phyloP scores from a whole-genome alignment of 2,329 filamentous ascomycete species.

The Sclerotinia sclerotiorum region DNA sequence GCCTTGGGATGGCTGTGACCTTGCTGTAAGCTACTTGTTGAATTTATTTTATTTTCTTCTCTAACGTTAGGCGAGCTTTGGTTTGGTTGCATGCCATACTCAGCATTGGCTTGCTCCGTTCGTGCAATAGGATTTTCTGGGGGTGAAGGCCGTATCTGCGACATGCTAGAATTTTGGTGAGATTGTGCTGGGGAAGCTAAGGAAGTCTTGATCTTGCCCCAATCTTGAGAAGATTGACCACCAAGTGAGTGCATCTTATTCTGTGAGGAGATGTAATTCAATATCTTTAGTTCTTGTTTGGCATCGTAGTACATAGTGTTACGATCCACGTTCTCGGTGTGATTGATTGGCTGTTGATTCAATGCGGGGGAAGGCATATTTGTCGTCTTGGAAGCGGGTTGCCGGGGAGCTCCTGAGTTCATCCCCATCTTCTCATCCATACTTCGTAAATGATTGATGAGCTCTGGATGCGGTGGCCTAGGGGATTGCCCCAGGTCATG shows the following conservation, averaged over 20 bases:
- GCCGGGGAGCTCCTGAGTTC: not conserved
- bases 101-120: not conserved
- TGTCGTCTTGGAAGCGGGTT: not conserved
- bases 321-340: not conserved
- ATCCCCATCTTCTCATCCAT: slow-evolving; percentile 8
- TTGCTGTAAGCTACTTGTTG: not conserved
- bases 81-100: not conserved
- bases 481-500: not conserved
- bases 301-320: not conserved
- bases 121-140: not conserved
- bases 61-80: not conserved
- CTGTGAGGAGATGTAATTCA: not conserved
- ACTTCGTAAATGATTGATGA: slow-evolving; percentile 5
- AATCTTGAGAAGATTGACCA: not conserved
- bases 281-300: not conserved
- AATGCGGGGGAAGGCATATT: not conserved
- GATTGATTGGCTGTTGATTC: not conserved
- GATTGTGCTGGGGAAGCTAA: not conserved
- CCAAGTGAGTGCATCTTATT: not conserved
- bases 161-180: not conserved
- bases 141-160: not conserved
- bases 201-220: not conserved
- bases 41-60: not conserved
- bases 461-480: slow-evolving; percentile 1
- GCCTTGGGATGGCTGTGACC: not conserved